These are phyloP conservation scores for Cyanodermella asteris DNA, from an alignment of 2,329 filamentous ascomycete species.

Conservation along the genomic window DNA sequence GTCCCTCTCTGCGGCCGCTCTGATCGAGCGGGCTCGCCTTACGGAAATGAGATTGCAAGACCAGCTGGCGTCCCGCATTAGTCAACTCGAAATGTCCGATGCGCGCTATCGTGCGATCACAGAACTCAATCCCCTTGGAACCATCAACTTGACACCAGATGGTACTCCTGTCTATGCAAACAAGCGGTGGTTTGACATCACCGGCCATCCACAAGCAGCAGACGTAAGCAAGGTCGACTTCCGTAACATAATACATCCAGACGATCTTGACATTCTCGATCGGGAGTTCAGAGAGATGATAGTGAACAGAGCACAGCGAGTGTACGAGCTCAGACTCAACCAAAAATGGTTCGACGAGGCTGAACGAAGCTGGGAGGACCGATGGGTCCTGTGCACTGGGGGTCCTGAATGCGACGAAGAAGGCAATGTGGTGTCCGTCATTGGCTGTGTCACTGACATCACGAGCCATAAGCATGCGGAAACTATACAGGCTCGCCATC, in stretches of 20 bases:
- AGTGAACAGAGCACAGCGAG: conserved; percentile 21
- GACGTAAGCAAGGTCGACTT: conserved; percentile 7
- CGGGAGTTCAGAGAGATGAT: conserved; percentile 20
- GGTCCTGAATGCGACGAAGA: conserved; percentile 28
- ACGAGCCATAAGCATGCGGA: conserved; percentile 69
- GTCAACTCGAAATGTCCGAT: conserved; percentile 16
- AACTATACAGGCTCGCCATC: conserved; percentile 44
- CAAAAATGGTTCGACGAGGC: conserved; percentile 26
- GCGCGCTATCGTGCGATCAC: conserved; percentile 31
- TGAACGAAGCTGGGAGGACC: neutral
- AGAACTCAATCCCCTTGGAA: too few relatives aligned
- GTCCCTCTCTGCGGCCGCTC: neutral
- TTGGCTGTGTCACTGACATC: conserved; percentile 53
- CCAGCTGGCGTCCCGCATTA: neutral
- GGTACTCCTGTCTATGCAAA: too few relatives aligned
- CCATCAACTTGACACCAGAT: conserved; percentile 26
- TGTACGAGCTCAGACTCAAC: conserved; percentile 27
- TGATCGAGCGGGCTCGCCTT: neutral
- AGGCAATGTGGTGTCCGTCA: conserved; percentile 29
- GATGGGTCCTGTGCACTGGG: conserved; percentile 30
- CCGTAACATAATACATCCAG: conserved; percentile 26
- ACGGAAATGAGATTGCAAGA: neutral
- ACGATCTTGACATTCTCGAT: conserved; percentile 22
- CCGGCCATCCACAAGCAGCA: conserved; percentile 18
- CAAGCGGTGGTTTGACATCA: conserved; percentile 31